Conservation (phyloP, 495 filamentous ascomycete species). For the Penicillium bialowiezense region DNA sequence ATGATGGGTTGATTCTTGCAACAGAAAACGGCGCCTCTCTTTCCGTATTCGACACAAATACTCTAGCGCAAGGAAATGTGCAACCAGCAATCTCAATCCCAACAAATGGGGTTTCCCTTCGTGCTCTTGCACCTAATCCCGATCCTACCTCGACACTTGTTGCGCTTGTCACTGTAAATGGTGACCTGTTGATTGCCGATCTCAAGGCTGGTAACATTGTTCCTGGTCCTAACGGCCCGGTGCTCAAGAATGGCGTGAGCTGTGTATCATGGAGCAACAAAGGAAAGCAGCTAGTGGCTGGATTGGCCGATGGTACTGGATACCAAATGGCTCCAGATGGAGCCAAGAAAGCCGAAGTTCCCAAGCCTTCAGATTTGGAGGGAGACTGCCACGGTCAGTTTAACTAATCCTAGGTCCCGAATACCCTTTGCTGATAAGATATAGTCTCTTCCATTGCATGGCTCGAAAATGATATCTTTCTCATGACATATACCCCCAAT, state of each 20-base stretch:
- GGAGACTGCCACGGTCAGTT: slow-evolving; percentile 62
- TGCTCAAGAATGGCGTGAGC: slow-evolving; percentile 71
- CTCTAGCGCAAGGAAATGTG: slow-evolving; percentile 61
- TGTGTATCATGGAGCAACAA: slow-evolving; percentile 88
- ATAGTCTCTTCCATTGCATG: slow-evolving; percentile 81
- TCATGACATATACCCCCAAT: slow-evolving; percentile 70
- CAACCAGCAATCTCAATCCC: slow-evolving; percentile 68
- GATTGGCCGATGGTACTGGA: slow-evolving; percentile 75
- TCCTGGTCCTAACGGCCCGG: slow-evolving; percentile 59
- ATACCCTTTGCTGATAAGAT: slow-evolving; percentile 11
- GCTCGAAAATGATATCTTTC: slow-evolving; percentile 85
- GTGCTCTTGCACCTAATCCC: slow-evolving; percentile 80
- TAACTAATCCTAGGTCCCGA: background rate
- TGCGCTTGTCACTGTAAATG: slow-evolving; percentile 74
- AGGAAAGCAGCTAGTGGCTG: slow-evolving; percentile 90
- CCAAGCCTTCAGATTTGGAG: slow-evolving; percentile 67
- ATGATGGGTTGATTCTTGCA: slow-evolving; percentile 77
- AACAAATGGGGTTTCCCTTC: slow-evolving; percentile 71
- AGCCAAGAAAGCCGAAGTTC: slow-evolving; percentile 69
- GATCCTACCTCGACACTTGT: slow-evolving; percentile 57
- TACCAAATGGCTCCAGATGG: slow-evolving; percentile 84
- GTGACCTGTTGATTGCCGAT: slow-evolving; percentile 81
- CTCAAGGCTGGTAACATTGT: slow-evolving; percentile 62
- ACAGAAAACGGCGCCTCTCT: slow-evolving; percentile 81
- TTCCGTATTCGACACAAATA: slow-evolving; percentile 72